These are phyloP conservation scores for Phytopythium chamaehyphon DNA, from an alignment of 352 stramenopile species.

Conservation along the genomic window DNA sequence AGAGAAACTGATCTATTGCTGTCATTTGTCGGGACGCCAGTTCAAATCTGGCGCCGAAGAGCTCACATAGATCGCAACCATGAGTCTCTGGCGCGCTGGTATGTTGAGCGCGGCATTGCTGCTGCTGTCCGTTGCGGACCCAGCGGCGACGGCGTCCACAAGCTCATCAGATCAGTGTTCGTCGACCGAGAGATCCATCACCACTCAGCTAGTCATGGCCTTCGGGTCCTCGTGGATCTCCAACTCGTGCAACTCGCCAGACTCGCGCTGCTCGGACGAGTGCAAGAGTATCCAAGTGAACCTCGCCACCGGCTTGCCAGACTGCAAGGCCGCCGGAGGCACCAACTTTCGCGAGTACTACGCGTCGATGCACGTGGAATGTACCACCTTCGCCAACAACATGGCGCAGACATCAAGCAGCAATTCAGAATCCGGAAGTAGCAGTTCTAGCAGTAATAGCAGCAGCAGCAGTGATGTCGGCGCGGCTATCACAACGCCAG, in stretches of 20 bases:
- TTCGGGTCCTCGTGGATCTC: not conserved
- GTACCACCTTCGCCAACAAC: not conserved
- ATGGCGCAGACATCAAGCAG: not conserved
- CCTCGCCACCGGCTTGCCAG: not conserved
- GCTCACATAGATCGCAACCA: too few species aligned
- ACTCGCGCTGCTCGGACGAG: not conserved
- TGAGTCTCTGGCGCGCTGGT: too few species aligned
- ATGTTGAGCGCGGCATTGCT: too few species aligned
- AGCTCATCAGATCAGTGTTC: not conserved
- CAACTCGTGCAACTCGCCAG: not conserved
- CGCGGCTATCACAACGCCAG: not conserved
- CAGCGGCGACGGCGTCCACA: too few species aligned
- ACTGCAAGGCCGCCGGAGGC: not conserved
- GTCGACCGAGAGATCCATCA: not conserved
- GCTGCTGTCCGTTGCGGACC: too few species aligned
- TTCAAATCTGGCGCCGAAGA: too few species aligned
- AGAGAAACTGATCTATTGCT: too few species aligned
- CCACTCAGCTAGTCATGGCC: not conserved
- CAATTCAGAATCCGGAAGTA: not conserved
- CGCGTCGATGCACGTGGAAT: not conserved
- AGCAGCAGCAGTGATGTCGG: not conserved
- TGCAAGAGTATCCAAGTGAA: not conserved
- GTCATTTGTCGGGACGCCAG: too few species aligned
- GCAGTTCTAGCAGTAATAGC: not conserved
- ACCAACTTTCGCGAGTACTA: constrained; percentile 5